phyloP scores from a whole-genome alignment of 108 stramenopile species.

The Conticribra guillardii region DNA sequence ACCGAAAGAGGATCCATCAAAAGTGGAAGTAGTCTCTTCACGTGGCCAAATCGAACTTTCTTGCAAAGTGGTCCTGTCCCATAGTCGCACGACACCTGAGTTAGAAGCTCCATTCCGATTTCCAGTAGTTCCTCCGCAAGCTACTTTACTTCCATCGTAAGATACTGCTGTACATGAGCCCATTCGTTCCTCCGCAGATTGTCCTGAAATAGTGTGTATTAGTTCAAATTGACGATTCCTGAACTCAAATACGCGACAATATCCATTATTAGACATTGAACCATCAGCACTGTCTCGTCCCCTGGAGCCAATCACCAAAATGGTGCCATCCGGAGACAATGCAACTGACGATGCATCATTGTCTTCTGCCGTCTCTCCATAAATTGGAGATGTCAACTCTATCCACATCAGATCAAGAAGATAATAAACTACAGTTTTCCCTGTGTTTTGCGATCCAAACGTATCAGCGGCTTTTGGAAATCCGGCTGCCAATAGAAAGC shows the following conservation, averaged over 20 bases:
- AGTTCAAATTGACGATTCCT: conserved; percentile 6
- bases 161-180: conserved; percentile 35
- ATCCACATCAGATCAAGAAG: not conserved
- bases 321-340: conserved; percentile 25
- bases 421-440: conserved; percentile 15
- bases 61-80: conserved; percentile 13
- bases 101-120: not conserved
- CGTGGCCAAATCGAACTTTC: conserved; percentile 34
- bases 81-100: conserved; percentile 29
- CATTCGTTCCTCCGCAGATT: conserved; percentile 21
- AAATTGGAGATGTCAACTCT: no score
- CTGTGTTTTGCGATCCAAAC: conserved; percentile 11
- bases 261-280: no score
- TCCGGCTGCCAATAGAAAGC: conserved; percentile 12
- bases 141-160: conserved; percentile 22
- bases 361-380: conserved; percentile 4
- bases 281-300: not conserved
- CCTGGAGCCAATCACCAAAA: conserved; percentile 23
- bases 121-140: conserved; percentile 38
- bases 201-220: conserved; percentile 10
- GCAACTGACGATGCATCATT: conserved; percentile 26
- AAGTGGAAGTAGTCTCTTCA: not conserved
- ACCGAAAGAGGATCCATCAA: conserved; percentile 16
- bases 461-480: conserved; percentile 12
- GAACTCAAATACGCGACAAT: no score